Percentiles rank a stretch among this genome's conserved stretches.
These are phyloP conservation scores for Candida nemodendra DNA, from an alignment of 805 yeast genomes.

Conservation along the genomic window DNA sequence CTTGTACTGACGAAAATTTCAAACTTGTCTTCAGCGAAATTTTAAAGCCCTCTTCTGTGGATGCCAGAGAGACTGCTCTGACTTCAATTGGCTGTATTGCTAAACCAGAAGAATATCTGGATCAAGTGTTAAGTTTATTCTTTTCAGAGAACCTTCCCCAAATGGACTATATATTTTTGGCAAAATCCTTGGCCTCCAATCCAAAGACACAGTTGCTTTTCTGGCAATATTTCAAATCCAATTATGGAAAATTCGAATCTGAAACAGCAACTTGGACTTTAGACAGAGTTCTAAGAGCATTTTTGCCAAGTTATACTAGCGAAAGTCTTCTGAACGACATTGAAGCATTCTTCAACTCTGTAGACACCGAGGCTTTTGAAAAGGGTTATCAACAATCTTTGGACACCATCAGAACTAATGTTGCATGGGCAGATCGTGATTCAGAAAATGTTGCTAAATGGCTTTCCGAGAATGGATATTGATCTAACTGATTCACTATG, in stretches of 20 bases:
- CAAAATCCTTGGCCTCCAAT: constrained; percentile 47
- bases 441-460: constrained; percentile 40
- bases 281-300: constrained; percentile 35
- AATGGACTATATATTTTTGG: constrained; percentile 60
- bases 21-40: constrained; percentile 46
- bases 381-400: constrained; percentile 54
- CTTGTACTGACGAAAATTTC: constrained; percentile 35
- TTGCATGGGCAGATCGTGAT: constrained; percentile 52
- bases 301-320: constrained; percentile 36
- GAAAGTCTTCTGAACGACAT: constrained; percentile 37
- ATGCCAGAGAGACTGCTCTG: constrained; percentile 57
- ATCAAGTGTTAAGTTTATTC: constrained; percentile 39
- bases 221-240: constrained; percentile 49
- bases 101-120: constrained; percentile 34
- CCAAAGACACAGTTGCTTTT: constrained; percentile 39
- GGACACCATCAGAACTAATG: constrained; percentile 51
- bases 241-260: constrained; percentile 45
- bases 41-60: constrained; percentile 50
- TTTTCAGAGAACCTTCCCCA: constrained; percentile 46
- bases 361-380: constrained; percentile 55
- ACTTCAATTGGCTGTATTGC: constrained; percentile 51
- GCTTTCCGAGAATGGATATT: constrained; percentile 32
- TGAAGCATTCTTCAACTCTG: constrained; percentile 41
- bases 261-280: constrained; percentile 38
- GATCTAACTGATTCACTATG: no score